These are phyloP conservation scores for Candida maris DNA, from an alignment of 805 yeast species.

Conservation along the genomic window DNA sequence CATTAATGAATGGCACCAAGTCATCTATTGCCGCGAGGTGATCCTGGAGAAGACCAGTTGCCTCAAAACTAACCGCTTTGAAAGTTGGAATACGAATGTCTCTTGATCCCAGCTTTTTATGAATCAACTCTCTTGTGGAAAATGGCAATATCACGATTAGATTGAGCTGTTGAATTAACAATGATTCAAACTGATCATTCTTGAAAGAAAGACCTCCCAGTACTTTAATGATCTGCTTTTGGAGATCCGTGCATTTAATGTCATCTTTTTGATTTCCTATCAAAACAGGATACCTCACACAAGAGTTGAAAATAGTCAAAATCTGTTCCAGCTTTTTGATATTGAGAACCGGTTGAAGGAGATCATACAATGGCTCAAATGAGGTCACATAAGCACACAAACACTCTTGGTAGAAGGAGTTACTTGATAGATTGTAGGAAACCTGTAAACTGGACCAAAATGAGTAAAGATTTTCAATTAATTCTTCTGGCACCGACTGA, in stretches of 20 bases:
- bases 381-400: constrained; percentile 51
- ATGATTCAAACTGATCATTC: constrained; percentile 37
- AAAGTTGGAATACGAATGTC: constrained; percentile 56
- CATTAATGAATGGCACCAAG: constrained; percentile 37
- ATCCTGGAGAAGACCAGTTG: constrained; percentile 39
- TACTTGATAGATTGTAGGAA: constrained; percentile 39
- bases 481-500: constrained; percentile 26
- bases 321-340: constrained; percentile 42
- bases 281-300: constrained; percentile 70
- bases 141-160: constrained; percentile 56
- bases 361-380: constrained; percentile 45
- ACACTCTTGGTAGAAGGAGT: constrained; percentile 53
- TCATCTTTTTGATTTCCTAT: constrained; percentile 56
- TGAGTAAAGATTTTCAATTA: constrained; percentile 39
- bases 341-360: constrained; percentile 33
- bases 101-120: constrained; percentile 44
- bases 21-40: constrained; percentile 34
- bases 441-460: constrained; percentile 49
- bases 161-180: constrained; percentile 51
- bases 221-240: constrained; percentile 50
- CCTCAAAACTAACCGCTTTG: constrained; percentile 50
- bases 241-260: constrained; percentile 58
- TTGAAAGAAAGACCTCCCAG: constrained; percentile 32
- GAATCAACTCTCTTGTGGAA: constrained; percentile 54
- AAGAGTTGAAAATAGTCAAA: constrained; percentile 57